Conservation (phyloP, 2,329 filamentous ascomycete species). For the Fusarium sp. region DNA sequence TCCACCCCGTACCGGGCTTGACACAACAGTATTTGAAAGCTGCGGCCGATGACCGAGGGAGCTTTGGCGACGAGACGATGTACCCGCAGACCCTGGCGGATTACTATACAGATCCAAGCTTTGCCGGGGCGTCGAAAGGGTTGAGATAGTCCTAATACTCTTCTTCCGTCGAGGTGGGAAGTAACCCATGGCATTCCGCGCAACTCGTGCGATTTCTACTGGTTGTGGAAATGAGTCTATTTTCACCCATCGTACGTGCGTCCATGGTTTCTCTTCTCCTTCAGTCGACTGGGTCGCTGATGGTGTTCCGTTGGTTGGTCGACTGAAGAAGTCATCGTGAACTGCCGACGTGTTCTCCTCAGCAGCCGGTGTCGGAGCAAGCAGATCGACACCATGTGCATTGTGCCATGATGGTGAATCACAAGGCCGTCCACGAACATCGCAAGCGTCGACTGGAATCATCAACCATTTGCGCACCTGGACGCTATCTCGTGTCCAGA, state of each 20-base stretch:
- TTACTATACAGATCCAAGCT: conserved; percentile 70
- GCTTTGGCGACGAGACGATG: conserved; percentile 59
- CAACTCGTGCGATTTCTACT: conserved; percentile 87
- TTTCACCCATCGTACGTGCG: conserved; percentile 89
- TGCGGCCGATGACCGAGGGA: conserved; percentile 54
- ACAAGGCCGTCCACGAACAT: conserved; percentile 79
- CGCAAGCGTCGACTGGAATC: conserved; percentile 90
- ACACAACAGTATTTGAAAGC: conserved; percentile 51
- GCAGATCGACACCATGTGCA: conserved; percentile 61
- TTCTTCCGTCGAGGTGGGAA: conserved; percentile 93
- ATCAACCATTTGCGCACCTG: conserved; percentile 85
- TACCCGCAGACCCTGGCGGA: conserved; percentile 53
- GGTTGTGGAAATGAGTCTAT: conserved; percentile 77
- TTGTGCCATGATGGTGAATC: conserved; percentile 61
- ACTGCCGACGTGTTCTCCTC: conserved; percentile 47
- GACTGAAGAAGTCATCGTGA: conserved; percentile 59
- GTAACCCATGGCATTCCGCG: conserved; percentile 84
- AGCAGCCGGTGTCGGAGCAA: conserved; percentile 60
- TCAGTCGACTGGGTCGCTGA: conserved; percentile 44
- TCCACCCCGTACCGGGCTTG: conserved; percentile 52
- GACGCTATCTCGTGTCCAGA: conserved; percentile 94
- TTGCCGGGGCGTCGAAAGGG: conserved; percentile 74
- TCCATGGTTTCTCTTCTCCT: conserved; percentile 78
- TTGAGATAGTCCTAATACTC: conserved; percentile 75
- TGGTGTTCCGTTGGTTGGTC: conserved; percentile 51